Conservation (phyloP, 441 rosid species). For the Populus hybrid region DNA sequence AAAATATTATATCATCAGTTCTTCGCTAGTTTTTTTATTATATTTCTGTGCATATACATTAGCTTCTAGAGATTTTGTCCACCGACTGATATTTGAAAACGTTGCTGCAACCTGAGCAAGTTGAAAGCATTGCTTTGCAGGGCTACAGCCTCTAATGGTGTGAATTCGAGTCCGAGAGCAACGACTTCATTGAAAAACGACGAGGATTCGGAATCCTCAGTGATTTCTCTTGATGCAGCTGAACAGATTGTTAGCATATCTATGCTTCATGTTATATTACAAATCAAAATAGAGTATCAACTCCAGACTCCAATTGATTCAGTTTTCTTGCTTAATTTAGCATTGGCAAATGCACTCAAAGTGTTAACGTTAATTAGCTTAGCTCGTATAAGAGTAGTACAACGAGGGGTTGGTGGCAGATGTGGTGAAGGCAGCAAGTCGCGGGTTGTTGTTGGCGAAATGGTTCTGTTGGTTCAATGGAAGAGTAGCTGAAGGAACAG, state of each 20-base stretch:
- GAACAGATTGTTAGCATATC: not conserved
- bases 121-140: not conserved
- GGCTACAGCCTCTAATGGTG: not conserved
- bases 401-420: constrained; percentile 4
- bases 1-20: too few species aligned
- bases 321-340: not conserved
- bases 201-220: not conserved
- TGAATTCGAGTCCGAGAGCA: not conserved
- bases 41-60: not conserved
- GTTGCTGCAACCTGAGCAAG: not conserved
- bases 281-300: not conserved
- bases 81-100: not conserved
- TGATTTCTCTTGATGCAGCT: not conserved
- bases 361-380: constrained; percentile 1
- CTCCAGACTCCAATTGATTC: not conserved
- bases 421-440: not conserved
- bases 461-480: constrained; percentile 15
- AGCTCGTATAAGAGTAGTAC: constrained; percentile 9
- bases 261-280: not conserved
- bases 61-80: not conserved
- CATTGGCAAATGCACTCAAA: not conserved
- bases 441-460: constrained; percentile 7
- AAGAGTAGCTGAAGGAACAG: constrained; percentile 25
- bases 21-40: too few species aligned
- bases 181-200: not conserved